Base-by-base conservation (phyloP, 805 yeast genomes). In the Ogataea kodamae region DNA sequence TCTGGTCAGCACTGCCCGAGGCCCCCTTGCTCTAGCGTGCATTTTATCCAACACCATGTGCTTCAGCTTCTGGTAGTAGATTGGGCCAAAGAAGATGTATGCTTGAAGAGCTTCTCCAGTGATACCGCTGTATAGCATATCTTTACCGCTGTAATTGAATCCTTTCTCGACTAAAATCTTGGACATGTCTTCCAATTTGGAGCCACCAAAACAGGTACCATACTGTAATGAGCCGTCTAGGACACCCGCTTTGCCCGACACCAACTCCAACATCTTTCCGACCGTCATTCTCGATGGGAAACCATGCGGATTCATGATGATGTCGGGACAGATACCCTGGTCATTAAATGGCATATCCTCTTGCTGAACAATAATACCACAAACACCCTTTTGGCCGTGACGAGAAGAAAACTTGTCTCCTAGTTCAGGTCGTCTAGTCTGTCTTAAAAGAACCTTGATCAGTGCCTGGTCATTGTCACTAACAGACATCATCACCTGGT, bases 251-350 rank as follows among this genome's bases (percentile, higher is more conserved):
- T 92, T 92, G 49, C 98, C 98, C 19, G 96, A 83, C 15, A 92
- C 83, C 43, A 90, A 70, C 61, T 92, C 98, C 47, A 92, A 78
- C 97, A 92, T 90, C 63, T 92, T 92, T 40, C 98, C 98, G 12
- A 92, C 97, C 23, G 98, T 92, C 98, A 92, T 92, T 74, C 98
- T 95, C 21, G 97, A 90, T 43, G 98, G 98, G 81, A 90, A 92
- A 67, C 97, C 98, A 61, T 90, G 98, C 2, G 98, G 98, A 56
- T 90, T 90, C 97, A 90, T 90, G 54, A 90, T 90, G 46, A 90
- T 89, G 65, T 90, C 98, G 0, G 98, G 98, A 3, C 77, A 69
- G 16, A 92, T 74, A 57, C 98, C 98, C 39, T 79, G 74, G 50
- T 92, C 97, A 55, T 80, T 86, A 63, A 90, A 90, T 9, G 98